These are phyloP conservation scores for Lobulomyces angularis DNA, from an alignment of 192 early-diverging fungal species.

Conservation along the genomic window DNA sequence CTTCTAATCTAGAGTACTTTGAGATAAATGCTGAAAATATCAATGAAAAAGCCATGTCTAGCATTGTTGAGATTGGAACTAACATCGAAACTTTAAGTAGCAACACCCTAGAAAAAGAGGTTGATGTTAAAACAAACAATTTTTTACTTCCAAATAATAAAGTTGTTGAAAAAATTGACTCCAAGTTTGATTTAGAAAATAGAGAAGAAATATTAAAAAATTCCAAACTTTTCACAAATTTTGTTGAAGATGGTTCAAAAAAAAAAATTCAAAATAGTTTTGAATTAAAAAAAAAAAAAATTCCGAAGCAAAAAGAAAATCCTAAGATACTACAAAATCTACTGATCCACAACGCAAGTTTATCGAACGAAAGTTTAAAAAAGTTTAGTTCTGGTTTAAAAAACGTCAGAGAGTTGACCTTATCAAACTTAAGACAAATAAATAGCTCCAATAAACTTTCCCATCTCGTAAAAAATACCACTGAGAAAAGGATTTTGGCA, in stretches of 20 bases:
- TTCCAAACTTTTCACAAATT: no score
- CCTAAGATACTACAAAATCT: slow-evolving; percentile 17
- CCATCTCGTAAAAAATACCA: slow-evolving; percentile 17
- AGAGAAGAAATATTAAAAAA: no score
- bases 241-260: no score
- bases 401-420: slow-evolving; percentile 20
- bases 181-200: no score
- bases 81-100: background rate
- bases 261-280: no score
- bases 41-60: no score
- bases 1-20: slow-evolving; percentile 20
- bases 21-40: slow-evolving; percentile 33
- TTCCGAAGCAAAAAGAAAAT: no score
- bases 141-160: no score
- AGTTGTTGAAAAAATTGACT: slow-evolving; percentile 11
- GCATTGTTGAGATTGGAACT: background rate
- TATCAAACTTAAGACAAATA: slow-evolving; percentile 23
- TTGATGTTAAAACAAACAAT: no score
- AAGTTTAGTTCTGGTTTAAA: slow-evolving; percentile 5
- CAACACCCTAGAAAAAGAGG: background rate
- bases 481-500: background rate
- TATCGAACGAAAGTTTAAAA: slow-evolving; percentile 14
- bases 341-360: slow-evolving; percentile 21
- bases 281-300: no score
- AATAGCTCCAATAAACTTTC: slow-evolving; percentile 14